A percentile compares a stretch with the other conserved stretches of the same genome.
phyloP scores from a whole-genome alignment of 139 green algal genomes.

The Haematococcus lacustris region DNA sequence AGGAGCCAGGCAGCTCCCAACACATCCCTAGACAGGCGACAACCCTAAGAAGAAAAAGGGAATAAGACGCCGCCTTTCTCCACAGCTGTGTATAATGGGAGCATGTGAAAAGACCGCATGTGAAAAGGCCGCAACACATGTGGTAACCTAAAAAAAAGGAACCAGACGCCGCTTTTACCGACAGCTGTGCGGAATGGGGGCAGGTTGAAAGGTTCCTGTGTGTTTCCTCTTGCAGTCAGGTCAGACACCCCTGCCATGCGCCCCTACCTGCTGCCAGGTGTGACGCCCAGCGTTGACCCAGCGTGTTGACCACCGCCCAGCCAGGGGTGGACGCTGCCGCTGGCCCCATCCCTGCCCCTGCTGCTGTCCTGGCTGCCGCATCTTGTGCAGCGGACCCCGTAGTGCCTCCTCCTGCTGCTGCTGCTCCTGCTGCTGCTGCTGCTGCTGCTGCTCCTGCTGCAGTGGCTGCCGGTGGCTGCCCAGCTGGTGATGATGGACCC shows the following conservation, averaged over 20 bases:
- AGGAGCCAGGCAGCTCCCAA: too few relatives aligned
- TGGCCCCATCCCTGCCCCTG: neutral
- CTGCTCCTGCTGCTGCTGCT: neutral
- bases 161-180: too few relatives aligned
- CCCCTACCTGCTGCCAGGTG: slow-evolving; percentile 12
- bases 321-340: neutral
- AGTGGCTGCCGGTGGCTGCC: neutral
- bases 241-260: neutral
- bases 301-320: slow-evolving; percentile 3
- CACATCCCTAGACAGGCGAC: too few relatives aligned
- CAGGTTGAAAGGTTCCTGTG: neutral
- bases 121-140: neutral
- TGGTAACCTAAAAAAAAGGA: neutral
- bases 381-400: neutral
- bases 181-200: too few relatives aligned
- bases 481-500: neutral
- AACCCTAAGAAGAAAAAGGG: too few relatives aligned
- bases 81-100: too few relatives aligned
- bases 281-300: slow-evolving; percentile 11
- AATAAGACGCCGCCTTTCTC: too few relatives aligned
- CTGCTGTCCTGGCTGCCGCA: neutral
- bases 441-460: neutral
- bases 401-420: neutral
- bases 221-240: neutral
- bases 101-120: neutral